phyloP scores from a whole-genome alignment of 768 basidiomycete species.

The Crepidotus variabilis region DNA sequence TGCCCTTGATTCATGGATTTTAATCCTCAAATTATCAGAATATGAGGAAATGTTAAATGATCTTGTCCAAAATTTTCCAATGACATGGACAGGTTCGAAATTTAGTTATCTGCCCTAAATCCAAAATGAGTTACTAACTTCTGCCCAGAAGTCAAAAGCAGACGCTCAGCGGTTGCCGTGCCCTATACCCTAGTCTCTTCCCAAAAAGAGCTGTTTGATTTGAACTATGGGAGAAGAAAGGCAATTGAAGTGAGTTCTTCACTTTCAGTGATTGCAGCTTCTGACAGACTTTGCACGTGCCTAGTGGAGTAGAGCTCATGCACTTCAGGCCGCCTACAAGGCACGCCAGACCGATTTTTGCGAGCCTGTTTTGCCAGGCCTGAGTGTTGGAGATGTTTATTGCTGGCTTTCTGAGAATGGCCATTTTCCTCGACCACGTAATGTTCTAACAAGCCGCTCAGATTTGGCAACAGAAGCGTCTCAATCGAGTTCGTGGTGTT shows the following conservation, averaged over 20 bases:
- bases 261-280: background rate
- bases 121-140: background rate
- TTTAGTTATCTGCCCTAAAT: background rate
- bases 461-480: background rate
- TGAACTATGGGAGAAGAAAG: conserved; percentile 43
- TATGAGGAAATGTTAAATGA: conserved; percentile 26
- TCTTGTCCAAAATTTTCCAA: conserved; percentile 35
- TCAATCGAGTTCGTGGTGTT: conserved; percentile 22
- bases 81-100: conserved; percentile 36
- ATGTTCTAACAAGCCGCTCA: background rate
- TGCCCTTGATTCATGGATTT: background rate
- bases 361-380: conserved; percentile 15
- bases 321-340: conserved; percentile 39
- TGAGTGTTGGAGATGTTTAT: conserved; percentile 42
- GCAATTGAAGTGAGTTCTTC: conserved; percentile 41
- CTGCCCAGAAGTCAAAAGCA: conserved; percentile 22
- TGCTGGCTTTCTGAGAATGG: conserved; percentile 41
- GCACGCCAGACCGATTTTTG: background rate
- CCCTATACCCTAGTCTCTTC: conserved; percentile 38
- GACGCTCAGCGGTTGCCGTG: conserved; percentile 19
- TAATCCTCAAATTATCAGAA: conserved; percentile 10
- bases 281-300: background rate
- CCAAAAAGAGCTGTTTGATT: conserved; percentile 28
- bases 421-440: conserved; percentile 28
- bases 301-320: conserved; percentile 47